Percentiles rank a stretch among this genome's conserved stretches.
These are phyloP conservation scores for Fusarium liriodendri DNA, from an alignment of 2,329 filamentous ascomycete genomes.

Conservation along the genomic window DNA sequence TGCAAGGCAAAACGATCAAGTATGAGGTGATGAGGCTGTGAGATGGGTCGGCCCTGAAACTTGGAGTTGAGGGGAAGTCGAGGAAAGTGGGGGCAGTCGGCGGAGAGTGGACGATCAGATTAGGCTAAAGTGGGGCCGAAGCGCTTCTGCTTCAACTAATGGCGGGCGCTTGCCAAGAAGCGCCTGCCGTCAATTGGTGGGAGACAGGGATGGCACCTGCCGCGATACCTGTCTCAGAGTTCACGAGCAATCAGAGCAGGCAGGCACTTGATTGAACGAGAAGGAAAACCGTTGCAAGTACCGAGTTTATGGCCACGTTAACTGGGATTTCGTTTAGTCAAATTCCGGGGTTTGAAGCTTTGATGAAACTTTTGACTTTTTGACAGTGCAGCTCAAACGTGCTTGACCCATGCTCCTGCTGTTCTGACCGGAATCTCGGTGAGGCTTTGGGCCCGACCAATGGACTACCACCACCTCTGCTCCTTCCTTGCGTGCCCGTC, in stretches of 20 bases:
- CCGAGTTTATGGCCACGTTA: neutral
- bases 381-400: neutral
- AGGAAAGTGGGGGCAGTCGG: conserved; percentile 11
- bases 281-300: conserved; percentile 3
- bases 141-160: conserved; percentile 21
- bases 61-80: conserved; percentile 36
- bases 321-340: neutral
- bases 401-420: neutral
- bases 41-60: conserved; percentile 20
- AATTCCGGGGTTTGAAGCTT: neutral
- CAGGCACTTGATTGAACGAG: conserved; percentile 19
- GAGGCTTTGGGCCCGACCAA: neutral
- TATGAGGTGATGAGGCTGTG: conserved; percentile 15
- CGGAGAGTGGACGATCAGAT: conserved; percentile 3
- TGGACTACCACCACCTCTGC: neutral
- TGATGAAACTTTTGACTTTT: neutral
- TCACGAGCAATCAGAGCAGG: conserved; percentile 7
- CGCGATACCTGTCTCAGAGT: conserved; percentile 3
- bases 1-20: neutral
- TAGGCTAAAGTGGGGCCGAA: conserved; percentile 11
- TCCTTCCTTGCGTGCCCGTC: neutral
- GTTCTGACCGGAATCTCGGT: neutral
- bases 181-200: neutral
- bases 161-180: conserved; percentile 16
- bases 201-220: neutral